Evolutionary conservation across 805 yeast genomes (phyloP), one percentile per base, ranked within the genome.

Genomic region (Naumovozyma castellii): DNA sequence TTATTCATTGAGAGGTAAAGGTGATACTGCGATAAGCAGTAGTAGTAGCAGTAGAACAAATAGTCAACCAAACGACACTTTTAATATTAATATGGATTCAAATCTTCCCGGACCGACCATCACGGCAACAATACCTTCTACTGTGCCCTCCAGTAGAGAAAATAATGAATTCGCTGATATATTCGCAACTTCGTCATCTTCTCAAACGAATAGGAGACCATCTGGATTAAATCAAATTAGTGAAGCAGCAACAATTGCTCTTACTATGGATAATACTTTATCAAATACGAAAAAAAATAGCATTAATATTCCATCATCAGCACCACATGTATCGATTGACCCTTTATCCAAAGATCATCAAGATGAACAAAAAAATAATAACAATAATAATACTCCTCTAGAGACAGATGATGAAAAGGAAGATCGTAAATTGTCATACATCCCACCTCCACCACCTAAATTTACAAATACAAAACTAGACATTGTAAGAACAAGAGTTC

Each of bases 381-480:
- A 8, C 25, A 33, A 33, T 17, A 4, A 17, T 18, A 10, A 18
- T 18, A 10, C 5, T 10, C 5, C 5, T 18, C 4, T 15, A 6
- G n/a, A 33, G 5, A 18, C 15, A 18, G n/a, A 33, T 18, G 18
- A 33, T 18, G 27, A 17, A 18, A 17, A 17, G 9, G 17, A 14
- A 12, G 15, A 18, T n/a, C 20, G n/a, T n/a, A n/a, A n/a, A 34
- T 14, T n/a, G n/a, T n/a, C 22, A 35, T 43, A 37, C 22, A 45
- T 48, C 31, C 57, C 54, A 35, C 47, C 48, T 29, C 49, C 50
- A 4, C 54, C 56, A 27, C 63, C 63, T n/a, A 50, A 53, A 32
- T 50, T 43, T 32, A 53, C 57, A 41, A 59, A 58, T 40, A 54
- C 64, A 10, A 59, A 53, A 42, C 45, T 59, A 16, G 61, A 58